Evolutionary conservation across 768 basidiomycete genomes (phyloP), one percentile per base, ranked within the genome.

Genomic region (Albatrellus ellisii): DNA sequence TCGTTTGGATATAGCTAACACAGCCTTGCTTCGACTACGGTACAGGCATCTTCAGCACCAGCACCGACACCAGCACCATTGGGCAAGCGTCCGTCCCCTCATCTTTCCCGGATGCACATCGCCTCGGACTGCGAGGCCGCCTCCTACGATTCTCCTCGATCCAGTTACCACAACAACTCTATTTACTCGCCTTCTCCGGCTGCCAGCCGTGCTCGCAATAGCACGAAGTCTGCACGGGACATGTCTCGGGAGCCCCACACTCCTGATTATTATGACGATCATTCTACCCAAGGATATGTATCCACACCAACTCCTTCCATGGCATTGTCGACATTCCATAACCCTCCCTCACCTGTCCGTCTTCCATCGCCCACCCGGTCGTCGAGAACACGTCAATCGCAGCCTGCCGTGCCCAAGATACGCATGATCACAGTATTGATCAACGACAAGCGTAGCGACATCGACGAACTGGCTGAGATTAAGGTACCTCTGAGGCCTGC

Each of bases 351-450:
- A 14, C 17, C 33, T 15, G 27, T 36, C 21, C 40, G 43, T 24
- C 28, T 31, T 5, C 39, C 43, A n/a, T 26, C 43, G 2, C 44
- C 47, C 12, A 36, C 38, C 4, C 18, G 27, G 12, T 18, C 25
- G 31, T 11, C n/a, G 27, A 8, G 21, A 14, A 22, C 31, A 26
- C n/a, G 15, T 22, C 34, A 37, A 22, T 24, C 36, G 22, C 10
- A 14, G 33, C 28, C 47, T 10, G 35, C 29, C 1, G 32, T 33
- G 14, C 9, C 12, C 8, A 51, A 46, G 26, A 14, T 66, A 43
- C 66, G 75, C 32, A 70, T 81, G 60, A 60, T 85, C 7, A 85
- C 81, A 9, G 49, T 85, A 29, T 64, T 84, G 6, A 82, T 84
- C 10, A 68, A 75, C 41, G 82, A 84, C 48, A 46, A 62, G 37